These are phyloP conservation scores for Aspergillus affinis DNA, from an alignment of 495 filamentous ascomycete genomes.

Conservation along the genomic window DNA sequence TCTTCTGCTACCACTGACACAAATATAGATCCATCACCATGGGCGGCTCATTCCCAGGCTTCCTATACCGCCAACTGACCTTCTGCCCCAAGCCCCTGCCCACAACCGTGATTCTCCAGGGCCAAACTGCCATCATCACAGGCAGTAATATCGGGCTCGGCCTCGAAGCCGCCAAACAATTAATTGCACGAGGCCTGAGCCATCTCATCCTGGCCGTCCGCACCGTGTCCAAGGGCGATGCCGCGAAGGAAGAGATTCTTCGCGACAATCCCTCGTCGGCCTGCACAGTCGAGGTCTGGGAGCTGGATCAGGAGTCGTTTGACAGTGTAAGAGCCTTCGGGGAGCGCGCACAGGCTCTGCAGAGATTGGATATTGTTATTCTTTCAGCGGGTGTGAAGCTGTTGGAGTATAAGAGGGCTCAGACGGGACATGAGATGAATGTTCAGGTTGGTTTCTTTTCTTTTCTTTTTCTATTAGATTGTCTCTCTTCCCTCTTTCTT, in stretches of 20 bases:
- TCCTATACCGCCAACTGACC: no score
- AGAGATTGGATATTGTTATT: constrained; percentile 11
- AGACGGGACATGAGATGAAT: constrained; percentile 9
- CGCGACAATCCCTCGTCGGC: background rate
- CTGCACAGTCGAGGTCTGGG: constrained; percentile 5
- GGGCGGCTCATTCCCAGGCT: no score
- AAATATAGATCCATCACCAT: no score
- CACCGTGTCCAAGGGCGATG: constrained; percentile 8
- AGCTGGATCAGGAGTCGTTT: constrained; percentile 10
- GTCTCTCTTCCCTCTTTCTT: background rate
- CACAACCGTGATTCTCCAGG: constrained; percentile 1
- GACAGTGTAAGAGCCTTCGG: constrained; percentile 9
- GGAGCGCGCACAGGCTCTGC: constrained; percentile 1
- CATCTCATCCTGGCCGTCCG: constrained; percentile 8
- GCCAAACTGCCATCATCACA: constrained; percentile 12
- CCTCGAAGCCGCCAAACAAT: constrained; percentile 12
- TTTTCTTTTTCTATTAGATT: no score
- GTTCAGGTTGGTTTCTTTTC: constrained; percentile 4
- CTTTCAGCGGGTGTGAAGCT: constrained; percentile 11
- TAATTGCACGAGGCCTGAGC: background rate
- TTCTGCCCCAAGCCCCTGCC: constrained; percentile 4
- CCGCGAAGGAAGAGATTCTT: constrained; percentile 3
- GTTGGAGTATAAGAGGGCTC: constrained; percentile 4
- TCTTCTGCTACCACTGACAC: no score
- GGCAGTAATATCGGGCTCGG: constrained; percentile 13